Conservation (phyloP, 768 basidiomycete genomes). For the Suillus tomentosus region DNA sequence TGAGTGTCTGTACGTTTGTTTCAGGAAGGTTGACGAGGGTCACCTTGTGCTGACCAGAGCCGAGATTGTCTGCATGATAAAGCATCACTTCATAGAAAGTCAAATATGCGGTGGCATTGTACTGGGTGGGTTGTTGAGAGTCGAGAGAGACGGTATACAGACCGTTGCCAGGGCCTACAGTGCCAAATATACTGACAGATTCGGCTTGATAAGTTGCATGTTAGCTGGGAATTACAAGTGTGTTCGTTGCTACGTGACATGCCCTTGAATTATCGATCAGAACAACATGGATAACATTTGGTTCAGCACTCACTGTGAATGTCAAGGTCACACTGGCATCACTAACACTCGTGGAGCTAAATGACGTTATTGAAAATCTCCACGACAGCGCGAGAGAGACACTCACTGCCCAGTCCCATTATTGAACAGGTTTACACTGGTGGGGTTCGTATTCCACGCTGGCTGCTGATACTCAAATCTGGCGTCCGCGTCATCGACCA, state of each 20-base stretch:
- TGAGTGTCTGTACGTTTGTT: slow-evolving; percentile 21
- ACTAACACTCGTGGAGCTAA: slow-evolving; percentile 37
- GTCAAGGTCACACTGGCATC: slow-evolving; percentile 37
- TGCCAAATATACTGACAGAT: slow-evolving; percentile 47
- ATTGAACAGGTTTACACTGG: slow-evolving; percentile 38
- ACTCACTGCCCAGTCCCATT: slow-evolving; percentile 46
- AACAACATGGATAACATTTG: background rate
- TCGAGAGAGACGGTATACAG: slow-evolving; percentile 40
- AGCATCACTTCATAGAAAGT: slow-evolving; percentile 32
- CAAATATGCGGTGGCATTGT: slow-evolving; percentile 16
- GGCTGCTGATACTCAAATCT: slow-evolving; percentile 39
- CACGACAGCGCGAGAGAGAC: background rate
- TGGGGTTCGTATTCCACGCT: slow-evolving; percentile 38
- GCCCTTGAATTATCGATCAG: slow-evolving; percentile 26
- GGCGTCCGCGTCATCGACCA: slow-evolving; percentile 37
- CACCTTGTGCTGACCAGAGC: slow-evolving; percentile 40
- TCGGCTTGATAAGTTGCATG: slow-evolving; percentile 34
- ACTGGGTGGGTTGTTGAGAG: slow-evolving; percentile 18
- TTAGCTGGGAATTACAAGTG: background rate
- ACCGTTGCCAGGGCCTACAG: slow-evolving; percentile 38
- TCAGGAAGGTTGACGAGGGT: slow-evolving; percentile 35
- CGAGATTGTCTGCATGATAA: slow-evolving; percentile 40
- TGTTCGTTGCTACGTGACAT: slow-evolving; percentile 10
- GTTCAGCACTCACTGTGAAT: slow-evolving; percentile 38
- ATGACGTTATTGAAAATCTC: background rate